Evolutionary conservation across 1,139 yeast genomes (phyloP), one percentile per base, ranked within the genome.

Genomic region (Nadsonia starkeyi-henricii): DNA sequence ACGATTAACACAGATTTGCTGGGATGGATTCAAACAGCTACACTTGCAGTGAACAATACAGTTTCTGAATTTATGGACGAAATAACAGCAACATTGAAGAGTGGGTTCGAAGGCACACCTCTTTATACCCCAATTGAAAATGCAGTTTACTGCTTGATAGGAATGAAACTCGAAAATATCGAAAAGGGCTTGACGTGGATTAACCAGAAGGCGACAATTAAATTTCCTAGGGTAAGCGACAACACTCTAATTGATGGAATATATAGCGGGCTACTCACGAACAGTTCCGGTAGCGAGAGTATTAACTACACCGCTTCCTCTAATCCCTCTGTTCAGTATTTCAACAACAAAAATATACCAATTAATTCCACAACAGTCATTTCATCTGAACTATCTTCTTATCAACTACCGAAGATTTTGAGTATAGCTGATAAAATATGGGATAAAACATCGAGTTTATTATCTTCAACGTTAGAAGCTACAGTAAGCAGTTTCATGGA

Each of bases 1-100:
- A 60, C 62, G 3, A 63, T 88, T 41, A 89, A 89, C 61, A 64
- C 71, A 4, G 76, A 81, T 43, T 55, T 86, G 19, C 77, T 89
- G 53, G 85, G 86, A 0, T 75, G 83, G 75, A 72, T 85, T 0
- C 69, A 70, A 49, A 69, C 70, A 2, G 73, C 88, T 0, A 75
- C 88, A 0, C 55, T 62, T 0, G 58, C 77, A 0, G 65, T 82
- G 1, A 82, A 82, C 58, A 53, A 61, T n/a, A 80, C 88, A 0
- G 67, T 81, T 1, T 62, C 68, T 12, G 61, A 61, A 2, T 75
- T 82, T 58, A 68, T 76, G 41, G 63, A 62, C 5, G 39, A 33
- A 33, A 33, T 33, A 33, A 33, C 39, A 5, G 17, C 17, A 15
- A 7, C 39, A 15, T 15, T 33, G 39, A 12, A 33, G 17, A 13